Percentiles rank a stretch among this genome's conserved stretches.
phyloP scores from a whole-genome alignment of 208 protist species.

The Acanthamoeba royreba region DNA sequence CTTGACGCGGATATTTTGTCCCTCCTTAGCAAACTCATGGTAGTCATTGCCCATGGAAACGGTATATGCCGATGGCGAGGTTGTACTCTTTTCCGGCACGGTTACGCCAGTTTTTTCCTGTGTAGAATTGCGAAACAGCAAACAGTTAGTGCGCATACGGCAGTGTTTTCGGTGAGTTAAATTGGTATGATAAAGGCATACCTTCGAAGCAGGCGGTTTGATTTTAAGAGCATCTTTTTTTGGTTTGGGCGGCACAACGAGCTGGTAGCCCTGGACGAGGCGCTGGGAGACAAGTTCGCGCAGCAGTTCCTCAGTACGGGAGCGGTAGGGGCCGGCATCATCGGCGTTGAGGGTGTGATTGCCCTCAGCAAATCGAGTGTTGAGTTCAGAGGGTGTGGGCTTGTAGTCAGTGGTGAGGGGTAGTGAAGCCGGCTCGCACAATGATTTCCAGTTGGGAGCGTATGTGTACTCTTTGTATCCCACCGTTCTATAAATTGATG shows the following conservation, averaged over 20 bases:
- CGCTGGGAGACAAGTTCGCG: constrained; percentile 74
- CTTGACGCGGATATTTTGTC: constrained; percentile 39
- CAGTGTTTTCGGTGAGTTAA: not conserved
- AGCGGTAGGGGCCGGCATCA: constrained; percentile 56
- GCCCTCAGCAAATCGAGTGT: not conserved
- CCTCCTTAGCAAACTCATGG: constrained; percentile 35
- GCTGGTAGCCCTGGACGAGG: constrained; percentile 71
- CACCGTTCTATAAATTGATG: constrained; percentile 18
- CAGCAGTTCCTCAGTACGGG: constrained; percentile 58
- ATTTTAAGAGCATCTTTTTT: not conserved
- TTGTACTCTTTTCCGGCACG: not conserved
- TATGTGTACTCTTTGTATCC: constrained; percentile 46
- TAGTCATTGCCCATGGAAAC: constrained; percentile 37
- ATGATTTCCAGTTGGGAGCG: constrained; percentile 71
- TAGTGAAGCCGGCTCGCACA: constrained; percentile 71
- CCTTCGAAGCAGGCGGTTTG: not conserved
- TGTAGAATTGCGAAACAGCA: not conserved
- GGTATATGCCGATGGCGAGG: too few relatives aligned
- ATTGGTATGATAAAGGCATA: not conserved
- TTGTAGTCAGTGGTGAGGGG: constrained; percentile 79
- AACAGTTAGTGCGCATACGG: too few relatives aligned
- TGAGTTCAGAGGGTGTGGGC: constrained; percentile 63
- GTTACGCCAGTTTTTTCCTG: not conserved
- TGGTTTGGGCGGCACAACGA: constrained; percentile 51
- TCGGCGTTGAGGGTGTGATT: constrained; percentile 51